Percentiles rank a stretch among this genome's conserved stretches.
These are phyloP conservation scores for Didymella sp. DNA, from an alignment of 2,329 filamentous ascomycete species.

Conservation along the genomic window DNA sequence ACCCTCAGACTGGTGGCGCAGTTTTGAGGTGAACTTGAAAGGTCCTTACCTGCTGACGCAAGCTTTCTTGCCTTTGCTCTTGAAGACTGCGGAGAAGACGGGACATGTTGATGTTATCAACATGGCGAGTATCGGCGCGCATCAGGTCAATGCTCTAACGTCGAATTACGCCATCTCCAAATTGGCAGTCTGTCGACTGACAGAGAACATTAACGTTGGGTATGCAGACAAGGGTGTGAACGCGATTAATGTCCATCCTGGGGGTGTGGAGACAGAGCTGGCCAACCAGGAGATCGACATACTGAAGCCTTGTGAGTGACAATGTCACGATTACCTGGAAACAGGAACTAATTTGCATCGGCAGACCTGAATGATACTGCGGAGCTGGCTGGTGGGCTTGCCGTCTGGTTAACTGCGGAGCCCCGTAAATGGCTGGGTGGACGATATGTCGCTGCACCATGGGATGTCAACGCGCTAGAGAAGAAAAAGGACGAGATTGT, in stretches of 20 bases:
- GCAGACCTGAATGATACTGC: constrained; percentile 16
- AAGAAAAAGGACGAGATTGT: constrained; percentile 33
- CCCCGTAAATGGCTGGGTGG: constrained; percentile 32
- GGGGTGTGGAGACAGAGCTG: constrained; percentile 35
- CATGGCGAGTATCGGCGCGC: constrained; percentile 56
- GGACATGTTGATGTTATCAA: constrained; percentile 51
- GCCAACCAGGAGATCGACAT: constrained; percentile 9
- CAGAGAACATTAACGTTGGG: constrained; percentile 58
- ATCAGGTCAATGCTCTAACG: constrained; percentile 2
- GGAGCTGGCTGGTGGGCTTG: constrained; percentile 20
- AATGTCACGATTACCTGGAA: neutral
- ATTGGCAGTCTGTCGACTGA: constrained; percentile 58
- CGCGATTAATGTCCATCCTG: constrained; percentile 36
- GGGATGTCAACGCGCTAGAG: constrained; percentile 36
- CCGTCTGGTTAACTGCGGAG: constrained; percentile 34
- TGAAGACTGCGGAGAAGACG: constrained; percentile 27
- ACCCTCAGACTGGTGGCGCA: constrained; percentile 51
- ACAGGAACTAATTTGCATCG: neutral
- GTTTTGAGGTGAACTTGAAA: constrained; percentile 59
- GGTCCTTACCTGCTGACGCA: constrained; percentile 57
- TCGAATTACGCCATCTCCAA: constrained; percentile 58
- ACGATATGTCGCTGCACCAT: constrained; percentile 22
- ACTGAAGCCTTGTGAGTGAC: constrained; percentile 2
- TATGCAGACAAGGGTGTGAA: constrained; percentile 32
- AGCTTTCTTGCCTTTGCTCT: constrained; percentile 55